These are phyloP conservation scores for Lipomyces starkeyi DNA, from an alignment of 805 yeast species.

Conservation along the genomic window DNA sequence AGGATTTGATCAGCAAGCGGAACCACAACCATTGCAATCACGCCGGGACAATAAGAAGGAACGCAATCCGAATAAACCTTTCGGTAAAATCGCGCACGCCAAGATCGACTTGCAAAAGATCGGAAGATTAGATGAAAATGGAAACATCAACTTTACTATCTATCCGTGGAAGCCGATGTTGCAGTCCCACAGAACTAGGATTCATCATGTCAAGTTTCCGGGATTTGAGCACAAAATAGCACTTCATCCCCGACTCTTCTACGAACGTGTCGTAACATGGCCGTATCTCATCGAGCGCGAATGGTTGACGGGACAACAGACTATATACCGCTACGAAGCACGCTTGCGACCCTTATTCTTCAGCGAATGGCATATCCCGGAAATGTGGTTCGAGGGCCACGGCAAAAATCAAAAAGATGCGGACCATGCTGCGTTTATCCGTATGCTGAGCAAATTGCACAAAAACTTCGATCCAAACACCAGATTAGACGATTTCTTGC, in stretches of 20 bases:
- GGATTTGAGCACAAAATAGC: background rate
- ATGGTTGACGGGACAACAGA: conserved; percentile 5
- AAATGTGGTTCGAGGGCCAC: background rate
- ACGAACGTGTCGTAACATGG: background rate
- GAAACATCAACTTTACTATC: background rate
- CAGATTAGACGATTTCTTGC: background rate
- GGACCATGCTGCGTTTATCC: background rate
- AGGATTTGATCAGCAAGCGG: background rate
- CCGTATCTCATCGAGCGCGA: background rate
- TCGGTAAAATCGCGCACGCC: conserved; percentile 1
- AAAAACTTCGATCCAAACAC: background rate
- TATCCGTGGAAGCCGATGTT: conserved; percentile 6
- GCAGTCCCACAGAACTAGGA: background rate
- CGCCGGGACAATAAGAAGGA: background rate
- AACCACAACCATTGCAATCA: background rate
- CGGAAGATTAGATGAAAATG: background rate
- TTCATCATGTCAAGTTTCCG: background rate
- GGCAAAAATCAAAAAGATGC: conserved; percentile 2
- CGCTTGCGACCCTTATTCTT: background rate
- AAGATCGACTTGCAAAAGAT: background rate
- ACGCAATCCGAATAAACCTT: conserved; percentile 1
- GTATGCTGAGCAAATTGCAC: background rate
- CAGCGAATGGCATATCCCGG: background rate
- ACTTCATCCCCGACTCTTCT: background rate
- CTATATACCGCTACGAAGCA: conserved; percentile 1